Conservation (phyloP, 805 yeast species). For the Barnettozyma californica region DNA sequence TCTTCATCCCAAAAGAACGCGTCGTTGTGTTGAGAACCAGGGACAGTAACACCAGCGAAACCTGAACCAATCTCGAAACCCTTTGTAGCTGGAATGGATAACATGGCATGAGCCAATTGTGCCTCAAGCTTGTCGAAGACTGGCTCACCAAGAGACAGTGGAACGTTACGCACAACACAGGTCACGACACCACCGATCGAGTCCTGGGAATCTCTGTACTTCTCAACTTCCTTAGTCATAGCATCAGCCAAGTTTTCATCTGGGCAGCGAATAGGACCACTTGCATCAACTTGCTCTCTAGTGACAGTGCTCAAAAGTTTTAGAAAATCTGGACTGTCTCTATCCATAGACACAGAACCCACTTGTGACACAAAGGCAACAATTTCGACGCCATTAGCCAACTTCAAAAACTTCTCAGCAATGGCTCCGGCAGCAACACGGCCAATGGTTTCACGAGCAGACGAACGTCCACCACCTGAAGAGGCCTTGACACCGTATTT, state of each 20-base stretch:
- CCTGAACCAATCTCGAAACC: slow-evolving; percentile 99
- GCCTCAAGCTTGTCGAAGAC: slow-evolving; percentile 97
- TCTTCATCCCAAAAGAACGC: slow-evolving; percentile 62
- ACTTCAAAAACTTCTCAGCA: slow-evolving; percentile 83
- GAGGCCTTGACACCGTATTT: slow-evolving; percentile 93
- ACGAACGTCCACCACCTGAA: slow-evolving; percentile 95
- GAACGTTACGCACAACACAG: slow-evolving; percentile 91
- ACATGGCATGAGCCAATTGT: slow-evolving; percentile 92
- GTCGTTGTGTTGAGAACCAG: slow-evolving; percentile 94
- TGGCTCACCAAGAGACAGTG: slow-evolving; percentile 97
- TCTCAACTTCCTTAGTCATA: slow-evolving; percentile 85
- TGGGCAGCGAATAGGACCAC: slow-evolving; percentile 94
- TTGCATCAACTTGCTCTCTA: slow-evolving; percentile 79
- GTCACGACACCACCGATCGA: slow-evolving; percentile 98
- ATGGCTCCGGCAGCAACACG: slow-evolving; percentile 98
- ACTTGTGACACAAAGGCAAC: slow-evolving; percentile 96
- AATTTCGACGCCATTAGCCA: slow-evolving; percentile 80
- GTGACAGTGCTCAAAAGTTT: slow-evolving; percentile 69
- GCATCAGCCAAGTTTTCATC: slow-evolving; percentile 61
- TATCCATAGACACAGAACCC: slow-evolving; percentile 72
- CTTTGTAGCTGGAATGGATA: slow-evolving; percentile 95
- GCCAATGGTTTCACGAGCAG: slow-evolving; percentile 97
- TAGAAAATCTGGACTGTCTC: slow-evolving; percentile 67
- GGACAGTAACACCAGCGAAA: slow-evolving; percentile 80
- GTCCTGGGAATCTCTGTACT: slow-evolving; percentile 79